Conservation (phyloP, 805 yeast genomes). For the Candida loeiensis region DNA sequence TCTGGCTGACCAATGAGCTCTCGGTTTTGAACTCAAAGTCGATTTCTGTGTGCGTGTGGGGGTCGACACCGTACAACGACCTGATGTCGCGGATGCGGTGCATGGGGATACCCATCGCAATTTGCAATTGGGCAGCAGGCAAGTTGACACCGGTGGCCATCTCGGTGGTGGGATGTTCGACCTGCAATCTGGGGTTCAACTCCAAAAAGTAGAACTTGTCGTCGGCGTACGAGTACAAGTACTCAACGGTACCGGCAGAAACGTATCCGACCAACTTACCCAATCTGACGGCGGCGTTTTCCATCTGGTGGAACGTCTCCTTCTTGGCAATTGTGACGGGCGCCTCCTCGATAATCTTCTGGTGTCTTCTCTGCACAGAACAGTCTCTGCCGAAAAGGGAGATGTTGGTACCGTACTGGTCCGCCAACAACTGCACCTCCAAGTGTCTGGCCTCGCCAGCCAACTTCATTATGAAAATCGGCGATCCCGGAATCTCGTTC, state of each 20-base stretch:
- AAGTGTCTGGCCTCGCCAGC: slow-evolving; percentile 98
- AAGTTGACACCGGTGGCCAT: slow-evolving; percentile 98
- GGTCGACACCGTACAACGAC: slow-evolving; percentile 90
- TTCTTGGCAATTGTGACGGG: slow-evolving; percentile 93
- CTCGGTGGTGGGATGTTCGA: slow-evolving; percentile 99
- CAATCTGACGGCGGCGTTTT: slow-evolving; percentile 93
- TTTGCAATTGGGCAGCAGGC: slow-evolving; percentile 97
- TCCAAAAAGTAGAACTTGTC: slow-evolving; percentile 95
- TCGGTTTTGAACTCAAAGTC: slow-evolving; percentile 85
- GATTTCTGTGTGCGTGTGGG: slow-evolving; percentile 83
- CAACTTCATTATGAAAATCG: slow-evolving; percentile 94
- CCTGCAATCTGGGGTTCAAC: slow-evolving; percentile 97
- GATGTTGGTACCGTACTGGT: slow-evolving; percentile 96
- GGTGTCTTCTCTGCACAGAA: slow-evolving; percentile 99
- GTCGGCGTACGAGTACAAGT: slow-evolving; percentile 88
- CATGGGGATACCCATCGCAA: slow-evolving; percentile 99
- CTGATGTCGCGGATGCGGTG: slow-evolving; percentile 93
- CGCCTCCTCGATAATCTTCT: slow-evolving; percentile 98
- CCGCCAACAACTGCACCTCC: slow-evolving; percentile 96
- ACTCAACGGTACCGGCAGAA: slow-evolving; percentile 98
- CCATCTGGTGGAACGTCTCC: slow-evolving; percentile 88
- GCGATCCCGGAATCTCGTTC: slow-evolving; percentile 97
- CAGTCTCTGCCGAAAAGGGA: slow-evolving; percentile 98
- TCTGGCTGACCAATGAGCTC: slow-evolving; percentile 70
- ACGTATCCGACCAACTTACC: slow-evolving; percentile 98